Conservation (phyloP, 2,329 filamentous ascomycete genomes). For the Taxawa tesnikishii region DNA sequence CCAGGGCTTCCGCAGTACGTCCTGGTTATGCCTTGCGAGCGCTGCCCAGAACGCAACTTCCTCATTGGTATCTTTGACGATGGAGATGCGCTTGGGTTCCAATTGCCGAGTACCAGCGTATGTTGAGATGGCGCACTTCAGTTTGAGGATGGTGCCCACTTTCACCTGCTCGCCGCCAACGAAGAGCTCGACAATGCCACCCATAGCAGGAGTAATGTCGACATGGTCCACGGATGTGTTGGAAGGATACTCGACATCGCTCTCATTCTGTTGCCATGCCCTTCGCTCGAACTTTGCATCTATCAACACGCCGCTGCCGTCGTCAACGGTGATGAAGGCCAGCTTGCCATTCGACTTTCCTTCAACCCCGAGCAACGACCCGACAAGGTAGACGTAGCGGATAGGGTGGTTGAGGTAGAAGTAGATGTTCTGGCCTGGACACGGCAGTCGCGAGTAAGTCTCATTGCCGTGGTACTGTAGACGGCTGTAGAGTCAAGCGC, state of each 20-base stretch:
- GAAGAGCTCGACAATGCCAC: conserved; percentile 31
- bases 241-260: conserved; percentile 18
- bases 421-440: conserved; percentile 40
- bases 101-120: conserved; percentile 42
- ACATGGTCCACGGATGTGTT: conserved; percentile 27
- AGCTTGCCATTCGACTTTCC: conserved; percentile 26
- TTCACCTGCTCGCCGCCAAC: conserved; percentile 23
- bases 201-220: conserved; percentile 19
- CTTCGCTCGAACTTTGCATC: conserved; percentile 39
- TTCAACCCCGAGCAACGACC: conserved; percentile 30
- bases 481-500: no score
- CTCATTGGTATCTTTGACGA: conserved; percentile 38
- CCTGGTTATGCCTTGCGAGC: conserved; percentile 34
- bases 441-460: background rate
- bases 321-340: conserved; percentile 44
- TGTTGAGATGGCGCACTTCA: conserved; percentile 42
- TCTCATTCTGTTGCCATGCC: background rate
- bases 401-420: conserved; percentile 43
- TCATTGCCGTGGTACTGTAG: no score
- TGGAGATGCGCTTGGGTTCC: conserved; percentile 38
- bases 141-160: conserved; percentile 40
- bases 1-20: conserved; percentile 43
- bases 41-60: conserved; percentile 43
- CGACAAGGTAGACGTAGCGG: conserved; percentile 33
- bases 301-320: conserved; percentile 46